These are phyloP conservation scores for Tricholoma matsutake DNA, from an alignment of 768 basidiomycete genomes.

Conservation along the genomic window DNA sequence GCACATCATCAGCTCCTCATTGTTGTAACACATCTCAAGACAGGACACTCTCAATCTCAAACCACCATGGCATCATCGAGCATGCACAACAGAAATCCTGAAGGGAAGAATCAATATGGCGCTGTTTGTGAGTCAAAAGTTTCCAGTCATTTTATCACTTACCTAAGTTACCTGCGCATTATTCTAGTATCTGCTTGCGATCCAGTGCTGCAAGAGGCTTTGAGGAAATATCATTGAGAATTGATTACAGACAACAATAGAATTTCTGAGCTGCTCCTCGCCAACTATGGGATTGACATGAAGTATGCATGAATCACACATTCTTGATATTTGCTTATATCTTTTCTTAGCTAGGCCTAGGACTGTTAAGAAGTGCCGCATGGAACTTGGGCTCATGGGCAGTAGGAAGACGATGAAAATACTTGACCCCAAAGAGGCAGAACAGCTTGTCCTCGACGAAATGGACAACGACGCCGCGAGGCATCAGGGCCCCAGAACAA, in stretches of 20 bases:
- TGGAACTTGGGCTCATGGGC: not conserved
- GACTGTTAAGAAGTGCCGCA: not conserved
- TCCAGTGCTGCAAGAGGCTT: constrained; percentile 2
- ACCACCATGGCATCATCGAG: not conserved
- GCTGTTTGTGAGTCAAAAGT: constrained; percentile 9
- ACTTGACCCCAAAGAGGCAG: not conserved
- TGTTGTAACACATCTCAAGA: not conserved
- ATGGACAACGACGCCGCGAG: constrained; percentile 19
- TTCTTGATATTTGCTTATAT: not conserved
- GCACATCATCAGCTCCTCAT: not conserved
- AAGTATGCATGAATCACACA: constrained; percentile 4
- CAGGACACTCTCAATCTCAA: not conserved
- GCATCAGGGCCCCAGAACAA: constrained; percentile 1
- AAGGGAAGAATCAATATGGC: constrained; percentile 18
- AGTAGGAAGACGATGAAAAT: not conserved
- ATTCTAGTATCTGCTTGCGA: constrained; percentile 11
- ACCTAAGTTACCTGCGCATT: not conserved
- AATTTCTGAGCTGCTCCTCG: constrained; percentile 13
- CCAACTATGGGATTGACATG: constrained; percentile 17
- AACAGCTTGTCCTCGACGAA: constrained; percentile 15
- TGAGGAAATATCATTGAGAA: constrained; percentile 16
- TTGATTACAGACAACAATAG: constrained; percentile 13
- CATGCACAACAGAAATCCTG: constrained; percentile 14
- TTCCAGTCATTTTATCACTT: not conserved
- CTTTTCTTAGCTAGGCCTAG: not conserved